Evolutionary conservation across 352 stramenopile species (phyloP).

Genomic region (Blastocystis sp.): DNA sequence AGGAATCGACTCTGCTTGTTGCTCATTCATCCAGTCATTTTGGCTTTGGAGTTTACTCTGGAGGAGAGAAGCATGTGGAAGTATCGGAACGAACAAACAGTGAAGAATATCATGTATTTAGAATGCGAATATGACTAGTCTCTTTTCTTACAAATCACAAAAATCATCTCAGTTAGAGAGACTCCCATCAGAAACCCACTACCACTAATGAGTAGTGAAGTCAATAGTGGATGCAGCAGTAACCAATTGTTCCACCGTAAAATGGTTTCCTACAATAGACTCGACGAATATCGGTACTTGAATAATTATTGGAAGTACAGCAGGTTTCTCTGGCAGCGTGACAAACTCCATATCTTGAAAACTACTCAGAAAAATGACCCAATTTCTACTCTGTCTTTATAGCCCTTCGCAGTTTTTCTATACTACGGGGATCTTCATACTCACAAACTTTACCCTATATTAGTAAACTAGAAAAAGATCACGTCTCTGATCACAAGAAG

Average conservation of each 20-base stretch:
- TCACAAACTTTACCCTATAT: conserved; percentile 12
- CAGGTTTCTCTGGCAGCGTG: neutral
- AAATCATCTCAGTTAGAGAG: neutral
- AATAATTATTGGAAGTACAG: neutral
- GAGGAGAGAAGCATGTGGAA: neutral
- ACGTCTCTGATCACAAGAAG: neutral
- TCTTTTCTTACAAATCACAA: neutral
- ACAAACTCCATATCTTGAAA: neutral
- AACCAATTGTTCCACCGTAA: neutral
- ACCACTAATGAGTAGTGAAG: neutral
- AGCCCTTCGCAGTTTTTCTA: neutral
- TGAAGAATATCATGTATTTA: neutral
- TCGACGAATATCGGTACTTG: neutral
- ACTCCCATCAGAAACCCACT: neutral
- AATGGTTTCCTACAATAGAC: conserved; percentile 3
- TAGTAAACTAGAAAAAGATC: neutral
- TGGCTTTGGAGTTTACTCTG: neutral
- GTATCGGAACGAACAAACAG: neutral
- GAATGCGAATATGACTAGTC: neutral
- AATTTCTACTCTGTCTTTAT: neutral
- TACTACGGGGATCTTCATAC: neutral
- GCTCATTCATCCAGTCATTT: neutral
- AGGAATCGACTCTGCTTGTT: neutral
- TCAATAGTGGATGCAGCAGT: neutral
- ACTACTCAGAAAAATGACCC: neutral